These are phyloP conservation scores for Plenodomus biglobosus DNA, from an alignment of 2,329 filamentous ascomycete genomes.

Conservation along the genomic window DNA sequence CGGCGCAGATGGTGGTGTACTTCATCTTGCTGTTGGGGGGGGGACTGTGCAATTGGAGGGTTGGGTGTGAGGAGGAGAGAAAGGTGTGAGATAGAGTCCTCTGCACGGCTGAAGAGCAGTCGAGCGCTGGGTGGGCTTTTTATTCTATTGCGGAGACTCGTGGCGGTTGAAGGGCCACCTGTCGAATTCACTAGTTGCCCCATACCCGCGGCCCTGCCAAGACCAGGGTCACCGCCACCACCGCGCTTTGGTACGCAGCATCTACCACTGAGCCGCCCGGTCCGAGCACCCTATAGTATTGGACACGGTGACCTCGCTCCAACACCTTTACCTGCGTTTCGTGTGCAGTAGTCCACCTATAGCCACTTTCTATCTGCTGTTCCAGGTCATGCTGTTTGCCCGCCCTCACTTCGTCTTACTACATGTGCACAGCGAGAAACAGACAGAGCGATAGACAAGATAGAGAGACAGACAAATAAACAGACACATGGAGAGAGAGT, in stretches of 20 bases:
- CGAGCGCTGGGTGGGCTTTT: slow-evolving; percentile 22
- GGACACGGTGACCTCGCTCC: background rate
- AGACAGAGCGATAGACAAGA: too few relatives aligned
- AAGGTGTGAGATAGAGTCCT: slow-evolving; percentile 12
- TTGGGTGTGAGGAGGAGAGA: slow-evolving; percentile 5
- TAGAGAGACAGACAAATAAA: too few relatives aligned
- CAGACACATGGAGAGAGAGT: too few relatives aligned
- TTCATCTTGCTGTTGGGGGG: slow-evolving; percentile 34
- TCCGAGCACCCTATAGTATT: background rate
- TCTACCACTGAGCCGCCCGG: background rate
- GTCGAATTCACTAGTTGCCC: background rate
- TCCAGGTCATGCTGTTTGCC: background rate
- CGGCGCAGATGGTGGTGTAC: slow-evolving; percentile 44
- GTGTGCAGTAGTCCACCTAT: background rate
- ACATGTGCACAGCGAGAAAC: too few relatives aligned
- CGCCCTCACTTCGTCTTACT: background rate
- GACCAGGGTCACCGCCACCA: background rate
- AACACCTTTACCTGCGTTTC: background rate
- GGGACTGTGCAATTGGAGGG: slow-evolving; percentile 8
- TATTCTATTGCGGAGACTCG: slow-evolving; percentile 10
- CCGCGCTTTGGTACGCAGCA: background rate
- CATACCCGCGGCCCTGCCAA: background rate
- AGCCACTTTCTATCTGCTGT: background rate
- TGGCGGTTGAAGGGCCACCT: slow-evolving; percentile 22
- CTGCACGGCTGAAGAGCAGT: slow-evolving; percentile 20